Evolutionary conservation across 108 stramenopile genomes (phyloP), one percentile per base, ranked within the genome.

Genomic region (Pseudonitzschia delicatissima): DNA sequence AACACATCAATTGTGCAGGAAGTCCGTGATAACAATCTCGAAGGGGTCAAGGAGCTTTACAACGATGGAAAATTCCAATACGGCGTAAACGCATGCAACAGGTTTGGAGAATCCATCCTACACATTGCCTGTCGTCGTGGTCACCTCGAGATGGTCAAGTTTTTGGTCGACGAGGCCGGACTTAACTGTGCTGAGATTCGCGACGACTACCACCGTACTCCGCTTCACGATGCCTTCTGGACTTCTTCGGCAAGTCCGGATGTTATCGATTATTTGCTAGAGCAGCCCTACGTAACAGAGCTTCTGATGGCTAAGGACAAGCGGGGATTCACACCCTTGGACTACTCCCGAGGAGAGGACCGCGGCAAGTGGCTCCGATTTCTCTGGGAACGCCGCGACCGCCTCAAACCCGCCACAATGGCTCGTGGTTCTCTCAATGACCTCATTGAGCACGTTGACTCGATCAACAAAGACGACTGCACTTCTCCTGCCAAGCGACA

Each of bases 221-320:
- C 88, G 2, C 64, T 88, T 4, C 92, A 93, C 59, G 87, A 90
- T 72, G 86, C 87, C 6, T 93, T 83, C 60, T 93, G 88, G 88
- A 87, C 86, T 4, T 29, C 81, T 2, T 34, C 42, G 23, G 86
- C 88, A 0, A 61, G 70, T n/a, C 77, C 77, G 45, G 79, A 80
- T 8, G 29, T 70, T 13, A 55, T 80, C 6, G 42, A 52, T 9
- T 57, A 60, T 23, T 25, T 73, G 7, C 17, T 81, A 1, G 28
- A 71, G 1, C 53, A 55, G 17, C 53, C 53, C 9, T 26, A 67
- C 26, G 63, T 39, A 12, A 52, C 60, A 4, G 50, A 73, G 13
- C 50, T 77, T 8, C 29, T 81, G 33, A 21, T 69, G 20, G n/a
- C 69, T 12, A 49, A 42, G 44, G 80, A 81, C 61, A 64, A 55